A percentile compares a stretch with the other conserved stretches of the same genome.
Evolutionary conservation across 495 filamentous ascomycete species (phyloP).

Genomic region (Clavariopsis aquatica): DNA sequence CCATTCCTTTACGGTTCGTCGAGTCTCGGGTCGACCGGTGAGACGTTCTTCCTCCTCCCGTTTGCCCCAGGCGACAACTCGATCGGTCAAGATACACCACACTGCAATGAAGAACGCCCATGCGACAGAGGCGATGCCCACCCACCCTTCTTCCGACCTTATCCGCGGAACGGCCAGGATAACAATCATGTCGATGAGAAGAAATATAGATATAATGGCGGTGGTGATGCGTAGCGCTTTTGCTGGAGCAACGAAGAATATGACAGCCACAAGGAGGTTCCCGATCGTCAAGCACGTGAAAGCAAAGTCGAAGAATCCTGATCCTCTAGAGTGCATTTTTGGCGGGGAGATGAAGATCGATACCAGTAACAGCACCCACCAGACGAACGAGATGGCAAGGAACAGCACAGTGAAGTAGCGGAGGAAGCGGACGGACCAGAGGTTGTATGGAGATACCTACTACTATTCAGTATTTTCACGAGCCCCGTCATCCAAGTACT

Average conservation of each 20-base stretch:
- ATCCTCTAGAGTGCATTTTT: conserved; percentile 78
- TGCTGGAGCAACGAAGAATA: conserved; percentile 86
- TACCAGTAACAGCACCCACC: conserved; percentile 87
- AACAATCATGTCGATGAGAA: conserved; percentile 76
- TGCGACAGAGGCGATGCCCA: conserved; percentile 78
- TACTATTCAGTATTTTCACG: conserved; percentile 5
- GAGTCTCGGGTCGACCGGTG: conserved; percentile 84
- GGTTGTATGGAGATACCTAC: conserved; percentile 91
- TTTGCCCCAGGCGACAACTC: conserved; percentile 88
- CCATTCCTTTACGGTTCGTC: conserved; percentile 82
- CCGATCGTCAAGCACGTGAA: conserved; percentile 49
- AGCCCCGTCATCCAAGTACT: conserved; percentile 30
- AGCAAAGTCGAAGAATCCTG: conserved; percentile 84
- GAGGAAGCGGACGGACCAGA: conserved; percentile 80
- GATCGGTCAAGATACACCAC: conserved; percentile 63
- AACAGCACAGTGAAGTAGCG: conserved; percentile 74
- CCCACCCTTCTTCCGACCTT: conserved; percentile 83
- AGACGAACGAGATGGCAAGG: conserved; percentile 72
- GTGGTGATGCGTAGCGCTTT: conserved; percentile 70
- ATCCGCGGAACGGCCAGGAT: conserved; percentile 71
- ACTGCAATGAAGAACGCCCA: conserved; percentile 69
- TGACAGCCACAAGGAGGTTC: conserved; percentile 70
- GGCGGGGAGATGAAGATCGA: conserved; percentile 87
- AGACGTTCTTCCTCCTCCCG: conserved; percentile 86
- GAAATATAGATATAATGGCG: conserved; percentile 64